Conservation (phyloP, 2,329 filamentous ascomycete species). For the Sporothrix pallida region DNA sequence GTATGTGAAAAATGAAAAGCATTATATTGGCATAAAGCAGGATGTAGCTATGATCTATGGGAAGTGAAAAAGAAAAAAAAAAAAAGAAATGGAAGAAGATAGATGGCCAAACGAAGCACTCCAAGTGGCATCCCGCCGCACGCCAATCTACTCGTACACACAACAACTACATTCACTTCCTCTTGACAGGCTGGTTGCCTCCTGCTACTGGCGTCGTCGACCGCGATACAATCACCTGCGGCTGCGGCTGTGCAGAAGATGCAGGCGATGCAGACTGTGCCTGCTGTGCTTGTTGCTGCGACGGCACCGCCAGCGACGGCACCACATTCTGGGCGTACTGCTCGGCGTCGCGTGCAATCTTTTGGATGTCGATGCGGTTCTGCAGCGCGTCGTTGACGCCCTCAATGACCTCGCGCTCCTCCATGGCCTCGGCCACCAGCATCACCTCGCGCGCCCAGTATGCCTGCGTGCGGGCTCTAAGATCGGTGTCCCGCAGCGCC, state of each 20-base stretch:
- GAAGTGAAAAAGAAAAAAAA: not conserved
- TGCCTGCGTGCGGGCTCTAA: slow-evolving; percentile 68
- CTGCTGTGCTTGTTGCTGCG: not conserved
- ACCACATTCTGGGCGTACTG: slow-evolving; percentile 59
- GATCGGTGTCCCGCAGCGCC: slow-evolving; percentile 70
- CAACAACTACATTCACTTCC: slow-evolving; percentile 6
- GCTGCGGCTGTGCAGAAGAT: not conserved
- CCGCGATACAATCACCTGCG: slow-evolving; percentile 14
- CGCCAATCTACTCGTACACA: not conserved
- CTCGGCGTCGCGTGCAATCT: slow-evolving; percentile 68
- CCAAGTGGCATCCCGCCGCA: not conserved
- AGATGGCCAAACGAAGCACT: not conserved
- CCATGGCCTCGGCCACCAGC: slow-evolving; percentile 75
- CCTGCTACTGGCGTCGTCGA: slow-evolving; percentile 19
- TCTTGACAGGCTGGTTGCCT: slow-evolving; percentile 15
- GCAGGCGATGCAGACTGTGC: slow-evolving; percentile 2
- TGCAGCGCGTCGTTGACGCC: slow-evolving; percentile 71
- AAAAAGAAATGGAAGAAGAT: not conserved
- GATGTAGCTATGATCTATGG: not conserved
- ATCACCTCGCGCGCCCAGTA: slow-evolving; percentile 84
- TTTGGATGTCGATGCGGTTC: slow-evolving; percentile 66
- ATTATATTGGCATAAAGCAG: not conserved
- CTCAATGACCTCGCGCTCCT: slow-evolving; percentile 76
- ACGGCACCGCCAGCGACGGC: slow-evolving; percentile 35
- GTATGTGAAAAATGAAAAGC: slow-evolving; percentile 2